Evolutionary conservation across 495 filamentous ascomycete species (phyloP).

Genomic region (Aspergillus hancockii): DNA sequence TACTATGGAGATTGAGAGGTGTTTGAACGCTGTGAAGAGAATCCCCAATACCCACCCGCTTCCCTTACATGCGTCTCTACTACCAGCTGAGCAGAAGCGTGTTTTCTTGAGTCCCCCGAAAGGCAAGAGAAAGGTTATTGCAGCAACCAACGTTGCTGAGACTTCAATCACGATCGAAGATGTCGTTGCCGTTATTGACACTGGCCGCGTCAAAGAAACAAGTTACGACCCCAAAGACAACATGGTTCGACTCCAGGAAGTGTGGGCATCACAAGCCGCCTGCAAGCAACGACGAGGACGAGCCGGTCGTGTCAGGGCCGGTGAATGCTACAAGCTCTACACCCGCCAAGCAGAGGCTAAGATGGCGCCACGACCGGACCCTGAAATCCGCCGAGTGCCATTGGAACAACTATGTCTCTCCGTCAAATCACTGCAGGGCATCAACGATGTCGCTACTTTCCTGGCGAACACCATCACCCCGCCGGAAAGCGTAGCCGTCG

Average conservation of each 20-base stretch:
- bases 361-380: slow-evolving; percentile 89
- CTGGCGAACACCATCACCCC: slow-evolving; percentile 85
- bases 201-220: slow-evolving; percentile 92
- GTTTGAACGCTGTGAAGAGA: slow-evolving; percentile 65
- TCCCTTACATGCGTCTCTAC: slow-evolving; percentile 89
- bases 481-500: slow-evolving; percentile 78
- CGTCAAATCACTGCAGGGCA: slow-evolving; percentile 87
- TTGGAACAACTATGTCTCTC: slow-evolving; percentile 93
- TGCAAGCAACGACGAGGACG: slow-evolving; percentile 96
- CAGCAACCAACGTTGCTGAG: slow-evolving; percentile 94
- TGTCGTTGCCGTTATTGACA: slow-evolving; percentile 94
- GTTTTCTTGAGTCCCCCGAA: slow-evolving; percentile 78
- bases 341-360: slow-evolving; percentile 79
- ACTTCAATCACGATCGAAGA: slow-evolving; percentile 98
- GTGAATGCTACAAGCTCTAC: slow-evolving; percentile 94
- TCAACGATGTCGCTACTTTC: slow-evolving; percentile 76
- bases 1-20: slow-evolving; percentile 80
- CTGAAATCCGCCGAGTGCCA: slow-evolving; percentile 89
- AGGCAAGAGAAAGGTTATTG: slow-evolving; percentile 87
- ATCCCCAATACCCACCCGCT: slow-evolving; percentile 76
- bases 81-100: slow-evolving; percentile 78
- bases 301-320: slow-evolving; percentile 87
- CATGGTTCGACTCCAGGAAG: slow-evolving; percentile 91
- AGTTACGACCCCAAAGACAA: slow-evolving; percentile 90
- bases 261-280: slow-evolving; percentile 91